These are phyloP conservation scores for Luzula sylvatica DNA, from an alignment of 176 grass and related monocot genomes.

Conservation along the genomic window DNA sequence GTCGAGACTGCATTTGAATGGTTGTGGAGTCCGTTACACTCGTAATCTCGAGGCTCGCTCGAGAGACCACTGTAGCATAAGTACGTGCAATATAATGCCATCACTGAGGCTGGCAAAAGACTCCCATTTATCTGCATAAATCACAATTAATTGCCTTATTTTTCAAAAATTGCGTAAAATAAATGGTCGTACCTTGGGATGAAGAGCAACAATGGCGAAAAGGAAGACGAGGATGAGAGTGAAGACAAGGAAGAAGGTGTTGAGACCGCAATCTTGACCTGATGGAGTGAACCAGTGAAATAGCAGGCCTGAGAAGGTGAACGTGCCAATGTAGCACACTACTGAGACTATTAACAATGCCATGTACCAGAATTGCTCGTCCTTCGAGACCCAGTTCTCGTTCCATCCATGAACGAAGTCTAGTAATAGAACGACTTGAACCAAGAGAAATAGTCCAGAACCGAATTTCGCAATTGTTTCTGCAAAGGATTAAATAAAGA, in stretches of 20 bases:
- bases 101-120: slow-evolving; percentile 82
- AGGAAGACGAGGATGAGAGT: slow-evolving; percentile 77
- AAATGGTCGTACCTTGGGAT: slow-evolving; percentile 78
- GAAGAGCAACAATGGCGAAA: slow-evolving; percentile 76
- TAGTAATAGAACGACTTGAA: slow-evolving; percentile 93
- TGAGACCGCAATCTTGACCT: slow-evolving; percentile 88
- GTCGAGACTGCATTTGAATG: slow-evolving; percentile 95
- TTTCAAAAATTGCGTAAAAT: too few relatives aligned
- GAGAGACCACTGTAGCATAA: slow-evolving; percentile 92
- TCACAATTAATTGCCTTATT: not conserved
- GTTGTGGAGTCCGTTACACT: slow-evolving; percentile 93
- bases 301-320: slow-evolving; percentile 71
- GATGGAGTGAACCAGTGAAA: slow-evolving; percentile 99
- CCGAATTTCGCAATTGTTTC: slow-evolving; percentile 94
- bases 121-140: slow-evolving; percentile 78
- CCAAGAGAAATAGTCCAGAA: slow-evolving; percentile 90
- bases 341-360: slow-evolving; percentile 81
- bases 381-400: slow-evolving; percentile 89
- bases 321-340: slow-evolving; percentile 77
- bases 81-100: slow-evolving; percentile 76
- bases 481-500: slow-evolving; percentile 39
- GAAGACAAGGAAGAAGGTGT: slow-evolving; percentile 82
- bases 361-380: slow-evolving; percentile 96
- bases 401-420: slow-evolving; percentile 99
- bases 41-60: slow-evolving; percentile 90